Conservation (phyloP, 768 basidiomycete species). For the Holtermannia corniformis region DNA sequence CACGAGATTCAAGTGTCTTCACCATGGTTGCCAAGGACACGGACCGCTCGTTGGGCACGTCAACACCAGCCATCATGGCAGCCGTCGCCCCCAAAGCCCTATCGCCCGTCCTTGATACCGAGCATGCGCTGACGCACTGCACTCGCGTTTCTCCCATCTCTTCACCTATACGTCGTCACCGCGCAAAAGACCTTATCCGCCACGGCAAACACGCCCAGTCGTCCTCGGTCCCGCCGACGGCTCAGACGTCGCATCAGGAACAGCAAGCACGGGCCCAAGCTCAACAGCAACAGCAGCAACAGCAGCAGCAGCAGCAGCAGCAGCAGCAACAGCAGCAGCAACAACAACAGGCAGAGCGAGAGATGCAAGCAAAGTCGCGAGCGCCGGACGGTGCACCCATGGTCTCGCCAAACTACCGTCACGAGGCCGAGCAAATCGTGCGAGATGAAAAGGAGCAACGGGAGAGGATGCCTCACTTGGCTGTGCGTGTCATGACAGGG, state of each 20-base stretch:
- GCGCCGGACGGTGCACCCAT: slow-evolving; percentile 25
- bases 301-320: slow-evolving; percentile 28
- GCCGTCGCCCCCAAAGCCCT: slow-evolving; percentile 12
- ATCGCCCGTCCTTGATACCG: not conserved
- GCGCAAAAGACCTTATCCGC: slow-evolving; percentile 61
- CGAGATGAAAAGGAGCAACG: slow-evolving; percentile 65
- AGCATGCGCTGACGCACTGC: not conserved
- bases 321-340: slow-evolving; percentile 15
- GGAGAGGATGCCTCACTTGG: slow-evolving; percentile 71
- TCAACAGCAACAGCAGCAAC: slow-evolving; percentile 27
- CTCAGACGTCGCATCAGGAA: slow-evolving; percentile 40
- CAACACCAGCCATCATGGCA: slow-evolving; percentile 19
- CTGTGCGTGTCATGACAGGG: slow-evolving; percentile 44
- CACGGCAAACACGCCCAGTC: slow-evolving; percentile 59
- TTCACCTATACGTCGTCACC: slow-evolving; percentile 9
- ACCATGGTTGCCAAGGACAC: too few relatives aligned
- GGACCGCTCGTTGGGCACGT: too few relatives aligned
- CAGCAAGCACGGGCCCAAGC: slow-evolving; percentile 25
- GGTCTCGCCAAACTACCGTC: slow-evolving; percentile 35
- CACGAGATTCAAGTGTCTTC: too few relatives aligned
- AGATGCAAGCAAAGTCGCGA: slow-evolving; percentile 38
- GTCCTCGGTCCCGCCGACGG: slow-evolving; percentile 19
- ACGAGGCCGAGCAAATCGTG: slow-evolving; percentile 57
- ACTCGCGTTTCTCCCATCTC: slow-evolving; percentile 3
- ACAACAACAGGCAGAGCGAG: slow-evolving; percentile 16